Evolutionary conservation across 1,139 yeast species (phyloP), one percentile per base, ranked within the genome.

Genomic region (Zygosaccharomyces pseudobailii): DNA sequence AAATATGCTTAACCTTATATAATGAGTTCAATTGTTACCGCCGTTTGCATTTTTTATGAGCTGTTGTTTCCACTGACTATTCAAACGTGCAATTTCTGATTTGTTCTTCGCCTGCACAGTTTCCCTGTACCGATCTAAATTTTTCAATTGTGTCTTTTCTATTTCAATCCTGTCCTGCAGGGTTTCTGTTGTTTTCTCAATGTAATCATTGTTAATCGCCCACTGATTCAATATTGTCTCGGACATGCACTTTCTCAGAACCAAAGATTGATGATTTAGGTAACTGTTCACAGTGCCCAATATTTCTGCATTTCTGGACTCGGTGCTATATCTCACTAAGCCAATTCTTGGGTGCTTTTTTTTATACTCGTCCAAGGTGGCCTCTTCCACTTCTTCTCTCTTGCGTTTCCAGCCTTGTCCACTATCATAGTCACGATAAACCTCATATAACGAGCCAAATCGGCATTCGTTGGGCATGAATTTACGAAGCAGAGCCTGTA

Each of bases 221-320:
- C 65, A 59, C 38, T 62, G 67, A 31, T 54, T 59, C 25, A 55
- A 47, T n/a, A 59, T 22, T 5, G 67, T 62, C 42, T 49, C 47
- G 4, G 60, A 51, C 27, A 62, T 22, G 27, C 57, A 43, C 8
- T 47, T 42, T 22, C 50, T 36, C 30, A 62, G 43, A 10, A 49
- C 47, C 17, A 59, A 37, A 35, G 55, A 54, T 36, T 63, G 60
- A 49, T 62, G 66, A 32, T 55, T 50, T 42, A 60, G 40, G 37
- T 61, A 62, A 8, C 59, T 41, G 40, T 53, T 55, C 7, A 51
- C 35, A n/a, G 51, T 51, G 6, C 53, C 55, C 17, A 55, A 48
- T 8, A 40, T 43, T 10, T 52, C 54, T 4, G 23, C 20, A 36
- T 53, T 46, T 5, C 36, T 36, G 20, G 20, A 25, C 6, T 43